Base-by-base conservation (phyloP, 805 yeast species). In the Pichia nanzhaoensis region DNA sequence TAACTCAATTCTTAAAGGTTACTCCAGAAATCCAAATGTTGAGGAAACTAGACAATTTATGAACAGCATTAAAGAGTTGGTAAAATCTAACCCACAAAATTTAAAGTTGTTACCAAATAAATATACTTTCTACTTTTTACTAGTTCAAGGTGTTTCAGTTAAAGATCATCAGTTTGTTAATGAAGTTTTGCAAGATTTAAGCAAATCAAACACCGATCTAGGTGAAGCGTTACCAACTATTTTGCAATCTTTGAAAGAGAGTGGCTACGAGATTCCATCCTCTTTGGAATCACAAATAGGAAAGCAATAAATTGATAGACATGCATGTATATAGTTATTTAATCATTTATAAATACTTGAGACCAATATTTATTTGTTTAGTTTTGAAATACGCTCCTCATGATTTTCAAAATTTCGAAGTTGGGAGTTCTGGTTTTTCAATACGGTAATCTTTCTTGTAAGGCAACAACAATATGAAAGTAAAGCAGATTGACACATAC, bases 1-100 rank as follows among this genome's bases (percentile, higher is more conserved):
- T 56, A 74, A 77, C 30, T 55, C 74, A 4, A 70, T 77, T 63
- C 66, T 78, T 52, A 66, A 68, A 40, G 78, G 72, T 14, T 80
- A 74, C 59, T 61, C 72, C 45, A 63, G 60, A 31, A 51, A 55
- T 34, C 74, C 55, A 4, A 51, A 55, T 33, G 33, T 50, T 17
- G 53, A 54, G 3, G 60, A 68, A 36, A 78, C 80, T 1, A 56
- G 66, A 41, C 45, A 65, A 28, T 75, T 71, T 51, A 69, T 68
- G 52, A 50, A 59, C 12, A 54, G 55, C n/a, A 57, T 74, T 46
- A 59, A 64, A 49, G 46, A 52, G 39, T 28, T 37, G 19, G 22
- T 34, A 1, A 48, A 53, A 21, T 53, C 37, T 45, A 50, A 47
- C 12, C 49, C 52, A 14, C 45, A 50, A 2, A 46, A 45, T 13